These are phyloP conservation scores for Aphanomyces euteiches DNA, from an alignment of 352 stramenopile genomes.

Conservation along the genomic window DNA sequence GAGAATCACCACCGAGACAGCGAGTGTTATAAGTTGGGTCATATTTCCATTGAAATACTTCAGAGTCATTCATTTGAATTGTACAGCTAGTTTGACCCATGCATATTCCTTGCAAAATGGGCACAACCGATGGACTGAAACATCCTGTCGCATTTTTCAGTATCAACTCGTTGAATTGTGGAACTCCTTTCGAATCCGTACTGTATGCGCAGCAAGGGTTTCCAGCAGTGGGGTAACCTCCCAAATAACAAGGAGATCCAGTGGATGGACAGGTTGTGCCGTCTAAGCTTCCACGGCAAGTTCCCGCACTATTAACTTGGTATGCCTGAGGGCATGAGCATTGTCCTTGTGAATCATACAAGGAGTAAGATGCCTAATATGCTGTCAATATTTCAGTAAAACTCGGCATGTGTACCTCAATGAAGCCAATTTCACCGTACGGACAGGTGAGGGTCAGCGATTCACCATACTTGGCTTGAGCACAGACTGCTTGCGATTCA, in stretches of 20 bases:
- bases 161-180: conserved; percentile 51
- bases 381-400: neutral
- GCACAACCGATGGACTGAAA: conserved; percentile 43
- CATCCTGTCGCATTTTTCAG: conserved; percentile 48
- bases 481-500: conserved; percentile 61
- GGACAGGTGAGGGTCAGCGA: conserved; percentile 58
- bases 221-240: conserved; percentile 57
- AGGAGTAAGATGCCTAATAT: conserved; percentile 62
- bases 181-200: conserved; percentile 28
- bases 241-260: conserved; percentile 60
- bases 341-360: conserved; percentile 50
- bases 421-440: conserved; percentile 65
- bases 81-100: conserved; percentile 62
- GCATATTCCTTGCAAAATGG: conserved; percentile 70
- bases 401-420: conserved; percentile 33
- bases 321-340: conserved; percentile 66
- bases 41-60: conserved; percentile 58
- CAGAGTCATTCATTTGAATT: conserved; percentile 56
- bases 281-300: conserved; percentile 42
- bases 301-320: conserved; percentile 49
- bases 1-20: conserved; percentile 40
- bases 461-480: conserved; percentile 51
- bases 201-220: conserved; percentile 54
- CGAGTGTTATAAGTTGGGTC: conserved; percentile 40
- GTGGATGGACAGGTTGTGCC: conserved; percentile 43